A percentile compares a stretch with the other conserved stretches of the same genome.
Conservation (phyloP, 208 protist species). For the Trypanosoma avium region DNA sequence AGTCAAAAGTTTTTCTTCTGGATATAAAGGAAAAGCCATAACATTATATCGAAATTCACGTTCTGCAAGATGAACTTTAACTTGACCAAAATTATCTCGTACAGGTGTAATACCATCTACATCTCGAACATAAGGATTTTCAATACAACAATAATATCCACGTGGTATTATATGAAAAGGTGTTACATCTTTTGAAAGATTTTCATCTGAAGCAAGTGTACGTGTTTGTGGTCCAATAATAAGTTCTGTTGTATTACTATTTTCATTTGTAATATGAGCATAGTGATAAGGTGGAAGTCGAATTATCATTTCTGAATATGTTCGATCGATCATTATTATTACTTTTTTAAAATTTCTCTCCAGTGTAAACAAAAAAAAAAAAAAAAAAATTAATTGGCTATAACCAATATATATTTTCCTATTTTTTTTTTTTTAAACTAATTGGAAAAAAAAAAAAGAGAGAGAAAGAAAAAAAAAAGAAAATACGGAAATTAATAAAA, state of each 20-base stretch:
- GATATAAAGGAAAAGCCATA: slow-evolving; percentile 91
- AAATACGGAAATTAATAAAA: too few species aligned
- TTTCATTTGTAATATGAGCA: slow-evolving; percentile 71
- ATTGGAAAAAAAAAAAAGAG: neutral
- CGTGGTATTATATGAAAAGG: slow-evolving; percentile 57
- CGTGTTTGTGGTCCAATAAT: slow-evolving; percentile 55
- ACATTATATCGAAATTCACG: slow-evolving; percentile 76
- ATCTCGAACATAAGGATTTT: slow-evolving; percentile 47
- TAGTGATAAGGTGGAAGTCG: slow-evolving; percentile 66
- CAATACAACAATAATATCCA: slow-evolving; percentile 52
- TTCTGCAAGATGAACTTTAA: slow-evolving; percentile 80
- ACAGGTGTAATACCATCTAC: slow-evolving; percentile 32
- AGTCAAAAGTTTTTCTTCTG: slow-evolving; percentile 70
- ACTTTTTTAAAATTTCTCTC: neutral
- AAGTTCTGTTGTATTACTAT: slow-evolving; percentile 57
- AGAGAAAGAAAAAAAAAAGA: neutral
- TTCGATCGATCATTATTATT: neutral
- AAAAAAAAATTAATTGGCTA: slow-evolving; percentile 17
- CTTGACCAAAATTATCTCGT: slow-evolving; percentile 72
- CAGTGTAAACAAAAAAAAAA: slow-evolving; percentile 7
- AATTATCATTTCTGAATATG: slow-evolving; percentile 25
- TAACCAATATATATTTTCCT: neutral
- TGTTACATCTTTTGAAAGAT: slow-evolving; percentile 32
- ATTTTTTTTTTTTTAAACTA: neutral
- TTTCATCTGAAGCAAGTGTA: slow-evolving; percentile 53